A percentile compares a stretch with the other conserved stretches of the same genome.
phyloP scores from a whole-genome alignment of 495 filamentous ascomycete genomes.

The Elaphomyces granulatus region DNA sequence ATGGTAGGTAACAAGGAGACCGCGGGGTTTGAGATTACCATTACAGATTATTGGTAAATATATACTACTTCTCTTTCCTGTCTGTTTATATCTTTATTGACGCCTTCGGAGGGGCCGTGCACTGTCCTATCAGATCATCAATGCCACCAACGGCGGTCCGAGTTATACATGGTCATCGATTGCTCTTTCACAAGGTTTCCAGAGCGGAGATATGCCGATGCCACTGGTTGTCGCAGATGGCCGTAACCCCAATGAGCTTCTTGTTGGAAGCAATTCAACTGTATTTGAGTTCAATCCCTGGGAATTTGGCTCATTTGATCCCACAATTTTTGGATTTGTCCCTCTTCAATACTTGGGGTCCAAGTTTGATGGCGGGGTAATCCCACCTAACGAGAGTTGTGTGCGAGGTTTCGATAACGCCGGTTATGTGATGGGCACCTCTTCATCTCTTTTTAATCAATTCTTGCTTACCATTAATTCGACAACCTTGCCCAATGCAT shows the following conservation, averaged over 20 bases:
- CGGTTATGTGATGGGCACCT: conserved; percentile 80
- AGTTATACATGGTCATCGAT: conserved; percentile 80
- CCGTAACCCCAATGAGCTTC: conserved; percentile 45
- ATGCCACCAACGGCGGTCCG: conserved; percentile 57
- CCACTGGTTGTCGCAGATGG: conserved; percentile 67
- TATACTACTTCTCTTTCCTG: background rate
- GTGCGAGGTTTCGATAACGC: conserved; percentile 74
- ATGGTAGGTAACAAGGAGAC: conserved; percentile 48
- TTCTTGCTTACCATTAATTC: conserved; percentile 44
- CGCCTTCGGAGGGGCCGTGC: conserved; percentile 34
- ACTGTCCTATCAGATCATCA: conserved; percentile 69
- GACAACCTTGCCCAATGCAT: conserved; percentile 37
- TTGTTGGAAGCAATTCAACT: conserved; percentile 61
- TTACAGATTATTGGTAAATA: conserved; percentile 67
- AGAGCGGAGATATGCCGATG: conserved; percentile 51
- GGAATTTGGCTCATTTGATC: conserved; percentile 74
- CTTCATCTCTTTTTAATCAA: conserved; percentile 70
- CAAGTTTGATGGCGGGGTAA: conserved; percentile 50
- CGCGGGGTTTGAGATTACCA: conserved; percentile 56
- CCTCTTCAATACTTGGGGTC: conserved; percentile 63
- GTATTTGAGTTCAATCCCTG: conserved; percentile 75
- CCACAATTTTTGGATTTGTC: conserved; percentile 63
- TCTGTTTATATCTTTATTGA: background rate
- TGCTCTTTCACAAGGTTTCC: conserved; percentile 49
- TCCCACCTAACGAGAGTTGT: conserved; percentile 44